Conservation (phyloP, 192 early-diverging fungal species). For the Powellomyces hirtus region DNA sequence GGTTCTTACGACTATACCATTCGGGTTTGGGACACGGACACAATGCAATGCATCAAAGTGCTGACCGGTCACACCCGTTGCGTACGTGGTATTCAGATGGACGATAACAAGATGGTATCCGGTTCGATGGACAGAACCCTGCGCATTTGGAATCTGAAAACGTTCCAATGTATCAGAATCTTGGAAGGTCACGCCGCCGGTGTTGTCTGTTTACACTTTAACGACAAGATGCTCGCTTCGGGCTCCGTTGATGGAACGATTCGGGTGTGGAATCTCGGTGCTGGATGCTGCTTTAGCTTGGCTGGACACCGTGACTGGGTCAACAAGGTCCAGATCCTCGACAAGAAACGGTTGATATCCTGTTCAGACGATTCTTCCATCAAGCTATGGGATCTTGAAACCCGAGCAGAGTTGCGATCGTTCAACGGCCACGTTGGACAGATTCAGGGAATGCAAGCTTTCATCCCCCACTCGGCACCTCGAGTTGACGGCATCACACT, state of each 20-base stretch:
- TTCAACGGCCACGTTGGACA: conserved; percentile 49
- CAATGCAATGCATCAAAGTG: conserved; percentile 72
- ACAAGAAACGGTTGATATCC: conserved; percentile 60
- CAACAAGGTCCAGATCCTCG: conserved; percentile 80
- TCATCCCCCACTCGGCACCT: conserved; percentile 25
- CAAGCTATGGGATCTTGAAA: conserved; percentile 64
- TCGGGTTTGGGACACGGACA: conserved; percentile 85
- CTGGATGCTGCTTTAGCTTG: conserved; percentile 67
- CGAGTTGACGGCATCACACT: conserved; percentile 20
- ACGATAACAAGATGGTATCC: conserved; percentile 89
- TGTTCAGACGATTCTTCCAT: conserved; percentile 87
- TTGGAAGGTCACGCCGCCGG: conserved; percentile 76
- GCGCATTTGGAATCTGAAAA: conserved; percentile 87
- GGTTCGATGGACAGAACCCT: conserved; percentile 91
- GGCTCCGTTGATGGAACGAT: conserved; percentile 83
- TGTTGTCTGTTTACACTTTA: conserved; percentile 81
- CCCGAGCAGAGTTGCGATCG: conserved; percentile 63
- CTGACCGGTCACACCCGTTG: conserved; percentile 83
- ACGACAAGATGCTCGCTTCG: conserved; percentile 73
- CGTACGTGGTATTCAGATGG: conserved; percentile 89
- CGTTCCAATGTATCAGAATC: conserved; percentile 81
- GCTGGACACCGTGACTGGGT: conserved; percentile 89
- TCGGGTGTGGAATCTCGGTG: conserved; percentile 79
- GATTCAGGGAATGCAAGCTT: conserved; percentile 38
- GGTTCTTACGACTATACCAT: conserved; percentile 85